Conservation (phyloP, 176 grass and related monocot genomes). For the Paspalum notatum region DNA sequence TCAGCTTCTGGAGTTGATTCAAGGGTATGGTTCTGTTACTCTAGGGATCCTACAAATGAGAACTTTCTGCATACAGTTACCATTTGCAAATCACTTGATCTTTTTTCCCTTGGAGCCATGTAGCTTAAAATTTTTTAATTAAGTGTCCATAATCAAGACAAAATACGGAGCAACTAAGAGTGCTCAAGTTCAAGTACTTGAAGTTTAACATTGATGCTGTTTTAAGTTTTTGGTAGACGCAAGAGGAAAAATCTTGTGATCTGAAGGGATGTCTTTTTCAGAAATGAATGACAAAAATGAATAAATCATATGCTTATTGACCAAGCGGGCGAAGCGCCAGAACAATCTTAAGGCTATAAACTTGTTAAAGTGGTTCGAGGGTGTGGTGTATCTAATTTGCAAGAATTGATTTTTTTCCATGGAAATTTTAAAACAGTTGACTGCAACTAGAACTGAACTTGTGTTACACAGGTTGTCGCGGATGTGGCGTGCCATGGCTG, state of each 20-base stretch:
- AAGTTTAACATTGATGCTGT: background rate
- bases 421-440: background rate
- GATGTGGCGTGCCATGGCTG: constrained; percentile 94
- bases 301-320: background rate
- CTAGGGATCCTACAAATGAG: background rate
- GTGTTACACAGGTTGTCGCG: constrained; percentile 59
- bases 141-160: constrained; percentile 1
- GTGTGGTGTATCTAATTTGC: background rate
- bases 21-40: constrained; percentile 62
- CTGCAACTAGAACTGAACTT: background rate
- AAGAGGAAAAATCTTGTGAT: constrained; percentile 11
- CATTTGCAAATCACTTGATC: background rate
- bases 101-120: background rate
- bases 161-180: background rate
- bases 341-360: background rate
- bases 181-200: background rate
- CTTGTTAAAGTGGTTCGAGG: background rate
- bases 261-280: background rate
- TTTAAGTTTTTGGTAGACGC: constrained; percentile 6
- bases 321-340: background rate
- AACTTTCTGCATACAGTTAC: constrained; percentile 11
- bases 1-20: constrained; percentile 84
- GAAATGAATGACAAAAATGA: background rate
- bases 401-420: background rate
- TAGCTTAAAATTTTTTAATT: constrained; percentile 21